phyloP scores from a whole-genome alignment of 1,284 basidiomycete species.

The Tilletia setariae region DNA sequence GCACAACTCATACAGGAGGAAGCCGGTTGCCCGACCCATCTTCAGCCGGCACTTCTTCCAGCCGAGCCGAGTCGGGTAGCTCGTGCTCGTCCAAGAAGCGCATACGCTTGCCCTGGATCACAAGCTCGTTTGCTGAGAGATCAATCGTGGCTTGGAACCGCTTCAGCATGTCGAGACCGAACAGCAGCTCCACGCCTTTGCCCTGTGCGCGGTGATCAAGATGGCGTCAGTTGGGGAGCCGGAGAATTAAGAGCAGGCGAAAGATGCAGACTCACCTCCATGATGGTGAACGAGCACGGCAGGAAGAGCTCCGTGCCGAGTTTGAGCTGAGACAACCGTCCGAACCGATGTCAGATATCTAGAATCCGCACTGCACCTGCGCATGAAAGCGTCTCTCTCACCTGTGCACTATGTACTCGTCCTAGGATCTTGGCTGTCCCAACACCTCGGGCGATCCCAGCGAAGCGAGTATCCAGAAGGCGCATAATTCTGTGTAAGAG shows the following conservation, averaged over 20 bases:
- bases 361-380: background rate
- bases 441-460: constrained; percentile 89
- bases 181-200: constrained; percentile 82
- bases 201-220: constrained; percentile 56
- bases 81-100: constrained; percentile 89
- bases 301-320: constrained; percentile 72
- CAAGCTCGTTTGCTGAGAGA: constrained; percentile 76
- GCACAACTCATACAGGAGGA: constrained; percentile 5
- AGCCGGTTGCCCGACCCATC: constrained; percentile 39
- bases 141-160: constrained; percentile 95
- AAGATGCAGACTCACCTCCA: constrained; percentile 62
- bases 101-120: constrained; percentile 82
- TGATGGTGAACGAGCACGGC: constrained; percentile 88
- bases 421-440: constrained; percentile 93
- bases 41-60: constrained; percentile 40
- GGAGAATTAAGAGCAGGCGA: background rate
- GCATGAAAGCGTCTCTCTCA: background rate
- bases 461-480: constrained; percentile 78
- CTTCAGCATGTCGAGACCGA: constrained; percentile 97
- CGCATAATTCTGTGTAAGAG: constrained; percentile 72
- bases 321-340: constrained; percentile 61
- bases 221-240: background rate
- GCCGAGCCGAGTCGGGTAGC: constrained; percentile 56
- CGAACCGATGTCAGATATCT: background rate
- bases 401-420: constrained; percentile 83